Percentiles rank a stretch among this genome's conserved stretches.
phyloP scores from a whole-genome alignment of 2,329 filamentous ascomycete genomes.

The Fusarium tricinctum region DNA sequence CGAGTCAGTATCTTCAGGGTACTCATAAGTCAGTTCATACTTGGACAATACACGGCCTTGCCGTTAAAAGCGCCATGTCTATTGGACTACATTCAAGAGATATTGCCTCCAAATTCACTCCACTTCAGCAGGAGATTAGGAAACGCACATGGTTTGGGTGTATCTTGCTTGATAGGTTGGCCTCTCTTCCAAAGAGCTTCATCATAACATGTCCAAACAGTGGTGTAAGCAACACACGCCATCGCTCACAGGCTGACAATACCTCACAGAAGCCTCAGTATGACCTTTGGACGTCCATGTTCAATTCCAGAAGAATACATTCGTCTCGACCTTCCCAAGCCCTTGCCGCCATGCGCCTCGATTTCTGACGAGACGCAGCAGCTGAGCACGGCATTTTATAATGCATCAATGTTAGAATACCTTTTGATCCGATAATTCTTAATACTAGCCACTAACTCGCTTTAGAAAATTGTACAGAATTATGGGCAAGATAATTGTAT shows the following conservation, averaged over 20 bases:
- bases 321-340: no score
- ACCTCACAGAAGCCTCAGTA: slow-evolving; percentile 18
- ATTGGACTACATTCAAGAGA: slow-evolving; percentile 64
- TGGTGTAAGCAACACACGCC: background rate
- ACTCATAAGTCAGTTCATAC: slow-evolving; percentile 67
- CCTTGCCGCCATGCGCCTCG: no score
- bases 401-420: no score
- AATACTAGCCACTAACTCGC: no score
- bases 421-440: no score
- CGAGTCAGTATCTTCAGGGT: slow-evolving; percentile 67
- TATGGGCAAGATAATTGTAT: no score
- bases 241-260: background rate
- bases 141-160: slow-evolving; percentile 61
- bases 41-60: slow-evolving; percentile 67
- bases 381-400: no score
- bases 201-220: no score
- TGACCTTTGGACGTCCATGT: no score
- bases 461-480: no score
- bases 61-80: slow-evolving; percentile 64
- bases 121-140: slow-evolving; percentile 61
- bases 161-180: slow-evolving; percentile 35
- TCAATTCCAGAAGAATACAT: no score
- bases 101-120: slow-evolving; percentile 54
- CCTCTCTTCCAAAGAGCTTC: background rate
- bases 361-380: no score